Base-by-base conservation (phyloP, 805 yeast species). In the Clavispora asparagi region DNA sequence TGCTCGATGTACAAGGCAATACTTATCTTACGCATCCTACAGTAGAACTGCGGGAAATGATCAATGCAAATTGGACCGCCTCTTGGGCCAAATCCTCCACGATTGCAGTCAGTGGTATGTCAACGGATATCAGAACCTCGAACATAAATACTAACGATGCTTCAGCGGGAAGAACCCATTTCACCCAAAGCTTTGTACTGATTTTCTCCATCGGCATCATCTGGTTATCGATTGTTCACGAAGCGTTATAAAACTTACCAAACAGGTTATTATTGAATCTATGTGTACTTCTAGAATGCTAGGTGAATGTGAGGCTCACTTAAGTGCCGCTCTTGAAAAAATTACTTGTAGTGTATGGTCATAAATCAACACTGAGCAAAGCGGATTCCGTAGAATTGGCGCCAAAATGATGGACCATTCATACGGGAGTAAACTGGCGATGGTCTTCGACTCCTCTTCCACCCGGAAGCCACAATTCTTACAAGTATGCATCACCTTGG, bases 1-100 rank as follows among this genome's bases (percentile, higher is more conserved):
- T 83, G 7, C 65, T 59, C 41, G 73, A 70, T 43, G 55, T 61
- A 1, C 70, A 77, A 53, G 84, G 85, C 0, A 51, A 57, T 47
- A 41, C 58, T 42, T 64, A 71, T 46, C 49, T 51, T 29, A 55
- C 60, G 6, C 48, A 50, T 11, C 61, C 66, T 7, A 37, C 55
- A 46, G 52, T 69, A 53, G 49, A 48, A 17, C 2, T 13, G 4
- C 13, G 25, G 9, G 37, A 33, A 33, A 17, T 33, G 4, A 17
- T 17, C 25, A 33, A 33, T 8, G 37, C 13, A 7, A 33, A 17
- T 33, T 33, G 37, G 37, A 17, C 37, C 19, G 25, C n/a, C n/a
- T 11, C 25, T 7, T 10, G 16, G 13, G 2, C 25, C 37, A 33
- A 16, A 6, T 33, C 17, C 25, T 33, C 25, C 7, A 33, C 25